phyloP scores from a whole-genome alignment of 2,329 filamentous ascomycete genomes.

The Leptoxyphium fumago region DNA sequence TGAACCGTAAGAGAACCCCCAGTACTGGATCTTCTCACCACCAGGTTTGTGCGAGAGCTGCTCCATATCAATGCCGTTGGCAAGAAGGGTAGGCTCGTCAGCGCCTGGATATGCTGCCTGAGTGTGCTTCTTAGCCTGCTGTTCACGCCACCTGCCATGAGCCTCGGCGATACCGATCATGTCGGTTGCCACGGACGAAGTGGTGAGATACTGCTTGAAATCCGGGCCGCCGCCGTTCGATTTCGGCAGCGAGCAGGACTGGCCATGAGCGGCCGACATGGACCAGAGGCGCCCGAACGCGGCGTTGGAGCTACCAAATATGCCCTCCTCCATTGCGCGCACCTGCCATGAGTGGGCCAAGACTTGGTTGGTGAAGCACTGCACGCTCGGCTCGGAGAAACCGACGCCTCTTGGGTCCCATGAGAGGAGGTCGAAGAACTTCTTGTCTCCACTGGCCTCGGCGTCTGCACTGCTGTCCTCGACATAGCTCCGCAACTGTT shows the following conservation, averaged over 20 bases:
- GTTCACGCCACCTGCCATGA: conserved; percentile 19
- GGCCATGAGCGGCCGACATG: conserved; percentile 17
- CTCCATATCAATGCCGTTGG: background rate
- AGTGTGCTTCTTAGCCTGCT: conserved; percentile 10
- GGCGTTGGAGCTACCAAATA: conserved; percentile 22
- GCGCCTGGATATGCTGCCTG: background rate
- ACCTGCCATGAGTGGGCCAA: conserved; percentile 5
- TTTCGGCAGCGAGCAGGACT: conserved; percentile 7
- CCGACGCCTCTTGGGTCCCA: conserved; percentile 29
- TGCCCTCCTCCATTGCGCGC: conserved; percentile 22
- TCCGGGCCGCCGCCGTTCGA: conserved; percentile 17
- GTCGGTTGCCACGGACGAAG: conserved; percentile 31
- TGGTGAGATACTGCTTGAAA: conserved; percentile 29
- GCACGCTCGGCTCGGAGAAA: conserved; percentile 18
- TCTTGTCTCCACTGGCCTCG: conserved; percentile 9
- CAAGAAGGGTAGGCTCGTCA: background rate
- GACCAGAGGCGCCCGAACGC: conserved; percentile 22
- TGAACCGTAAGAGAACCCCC: conserved; percentile 32
- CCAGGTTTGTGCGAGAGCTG: conserved; percentile 21
- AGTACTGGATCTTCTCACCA: conserved; percentile 22
- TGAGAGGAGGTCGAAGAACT: conserved; percentile 26
- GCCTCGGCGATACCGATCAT: conserved; percentile 34
- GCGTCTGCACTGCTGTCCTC: conserved; percentile 4
- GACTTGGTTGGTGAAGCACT: conserved; percentile 15
- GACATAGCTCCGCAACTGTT: conserved; percentile 1